phyloP scores from a whole-genome alignment of 2,329 filamentous ascomycete genomes.

The Lecanicillium sp. region DNA sequence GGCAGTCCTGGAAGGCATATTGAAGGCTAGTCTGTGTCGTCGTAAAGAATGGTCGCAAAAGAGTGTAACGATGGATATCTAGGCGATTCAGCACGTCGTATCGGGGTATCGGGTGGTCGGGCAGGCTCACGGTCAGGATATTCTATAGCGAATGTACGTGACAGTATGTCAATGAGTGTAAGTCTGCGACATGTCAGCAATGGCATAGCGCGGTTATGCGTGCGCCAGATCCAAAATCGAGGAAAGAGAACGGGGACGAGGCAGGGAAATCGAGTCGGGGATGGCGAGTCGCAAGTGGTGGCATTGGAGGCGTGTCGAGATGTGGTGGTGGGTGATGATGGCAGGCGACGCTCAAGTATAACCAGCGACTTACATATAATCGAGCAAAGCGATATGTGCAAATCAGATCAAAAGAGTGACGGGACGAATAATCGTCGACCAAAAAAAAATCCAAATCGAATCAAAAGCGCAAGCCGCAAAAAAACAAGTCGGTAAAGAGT shows the following conservation, averaged over 20 bases:
- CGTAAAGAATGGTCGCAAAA: background rate
- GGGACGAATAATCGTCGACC: slow-evolving; percentile 12
- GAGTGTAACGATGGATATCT: slow-evolving; percentile 3
- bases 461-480: slow-evolving; percentile 6
- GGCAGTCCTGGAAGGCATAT: slow-evolving; percentile 10
- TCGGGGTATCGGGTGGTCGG: no score
- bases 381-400: slow-evolving; percentile 11
- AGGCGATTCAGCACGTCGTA: background rate
- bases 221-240: background rate
- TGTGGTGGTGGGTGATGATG: background rate
- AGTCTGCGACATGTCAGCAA: slow-evolving; percentile 1
- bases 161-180: slow-evolving; percentile 10
- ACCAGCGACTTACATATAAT: slow-evolving; percentile 10
- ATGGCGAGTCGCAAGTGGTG: background rate
- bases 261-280: background rate
- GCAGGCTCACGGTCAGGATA: slow-evolving; percentile 7
- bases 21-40: background rate
- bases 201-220: no score
- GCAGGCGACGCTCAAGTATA: background rate
- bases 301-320: background rate
- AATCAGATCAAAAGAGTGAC: slow-evolving; percentile 13
- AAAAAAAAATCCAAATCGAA: slow-evolving; percentile 2
- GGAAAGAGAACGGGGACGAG: background rate
- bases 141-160: slow-evolving; percentile 14
- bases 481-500: slow-evolving; percentile 8